These are phyloP conservation scores for Ascobolus immersus DNA, from an alignment of 495 filamentous ascomycete genomes.

Conservation along the genomic window DNA sequence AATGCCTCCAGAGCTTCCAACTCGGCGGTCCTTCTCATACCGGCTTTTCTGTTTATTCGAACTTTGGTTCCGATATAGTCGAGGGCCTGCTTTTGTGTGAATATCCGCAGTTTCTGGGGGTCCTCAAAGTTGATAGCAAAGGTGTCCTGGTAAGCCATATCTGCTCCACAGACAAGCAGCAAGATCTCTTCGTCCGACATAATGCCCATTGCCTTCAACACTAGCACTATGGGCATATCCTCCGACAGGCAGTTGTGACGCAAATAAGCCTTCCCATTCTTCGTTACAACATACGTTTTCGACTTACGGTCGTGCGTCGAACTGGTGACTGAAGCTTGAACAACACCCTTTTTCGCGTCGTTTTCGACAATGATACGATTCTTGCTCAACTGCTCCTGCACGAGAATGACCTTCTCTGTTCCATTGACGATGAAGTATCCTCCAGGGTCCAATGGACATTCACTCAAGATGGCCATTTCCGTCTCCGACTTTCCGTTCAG, in stretches of 20 bases:
- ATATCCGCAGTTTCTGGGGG: constrained; percentile 49
- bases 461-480: constrained; percentile 66
- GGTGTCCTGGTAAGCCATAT: constrained; percentile 69
- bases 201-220: constrained; percentile 81
- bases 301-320: constrained; percentile 92
- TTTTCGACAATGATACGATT: constrained; percentile 93
- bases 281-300: constrained; percentile 79
- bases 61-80: constrained; percentile 70
- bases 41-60: constrained; percentile 31
- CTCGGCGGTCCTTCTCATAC: constrained; percentile 34
- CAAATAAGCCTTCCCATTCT: constrained; percentile 70
- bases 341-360: constrained; percentile 64
- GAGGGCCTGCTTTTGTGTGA: constrained; percentile 79
- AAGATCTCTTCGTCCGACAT: constrained; percentile 85
- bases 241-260: constrained; percentile 84
- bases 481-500: constrained; percentile 51
- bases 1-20: constrained; percentile 82
- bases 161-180: constrained; percentile 58
- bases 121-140: constrained; percentile 91
- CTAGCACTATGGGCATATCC: constrained; percentile 71
- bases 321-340: constrained; percentile 94
- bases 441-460: constrained; percentile 86
- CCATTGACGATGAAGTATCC: constrained; percentile 80
- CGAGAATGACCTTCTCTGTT: constrained; percentile 89
- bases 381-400: constrained; percentile 95